phyloP scores from a whole-genome alignment of 2,329 filamentous ascomycete species.

The Lanzia echinophila region DNA sequence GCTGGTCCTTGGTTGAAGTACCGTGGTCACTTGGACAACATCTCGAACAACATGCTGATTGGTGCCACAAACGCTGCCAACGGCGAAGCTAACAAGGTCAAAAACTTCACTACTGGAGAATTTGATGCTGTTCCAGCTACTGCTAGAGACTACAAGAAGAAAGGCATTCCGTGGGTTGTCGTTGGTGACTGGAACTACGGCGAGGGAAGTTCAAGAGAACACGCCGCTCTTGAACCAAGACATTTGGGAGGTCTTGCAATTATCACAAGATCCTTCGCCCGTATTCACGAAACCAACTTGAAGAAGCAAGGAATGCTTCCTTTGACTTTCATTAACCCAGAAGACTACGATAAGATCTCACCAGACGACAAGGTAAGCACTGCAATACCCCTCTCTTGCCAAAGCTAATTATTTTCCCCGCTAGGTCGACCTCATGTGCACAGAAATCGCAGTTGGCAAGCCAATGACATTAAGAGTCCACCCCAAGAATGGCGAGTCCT shows the following conservation, averaged over 20 bases:
- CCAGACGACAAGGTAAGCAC: constrained; percentile 66
- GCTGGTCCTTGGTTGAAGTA: constrained; percentile 97
- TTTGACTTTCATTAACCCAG: constrained; percentile 87
- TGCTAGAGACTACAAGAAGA: constrained; percentile 97
- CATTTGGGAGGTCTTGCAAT: constrained; percentile 96
- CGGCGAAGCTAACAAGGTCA: constrained; percentile 94
- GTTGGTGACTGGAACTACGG: constrained; percentile 99
- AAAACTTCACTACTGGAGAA: constrained; percentile 79
- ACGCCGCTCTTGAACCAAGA: constrained; percentile 94
- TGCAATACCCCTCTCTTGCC: background rate
- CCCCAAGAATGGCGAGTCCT: constrained; percentile 76
- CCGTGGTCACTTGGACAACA: constrained; percentile 97
- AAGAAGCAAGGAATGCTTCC: constrained; percentile 99
- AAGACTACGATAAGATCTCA: constrained; percentile 95
- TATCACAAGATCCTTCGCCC: constrained; percentile 90
- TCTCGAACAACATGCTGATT: constrained; percentile 99
- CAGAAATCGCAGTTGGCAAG: constrained; percentile 85
- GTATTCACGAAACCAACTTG: constrained; percentile 99
- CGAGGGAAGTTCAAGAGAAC: constrained; percentile 95
- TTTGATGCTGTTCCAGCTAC: constrained; percentile 86
- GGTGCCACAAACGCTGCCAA: constrained; percentile 95
- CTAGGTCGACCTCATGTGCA: constrained; percentile 74
- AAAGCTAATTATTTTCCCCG: background rate
- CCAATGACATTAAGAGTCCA: constrained; percentile 88
- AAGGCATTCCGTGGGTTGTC: constrained; percentile 94